Conservation (phyloP, 768 basidiomycete species). For the Amanita rubescens region DNA sequence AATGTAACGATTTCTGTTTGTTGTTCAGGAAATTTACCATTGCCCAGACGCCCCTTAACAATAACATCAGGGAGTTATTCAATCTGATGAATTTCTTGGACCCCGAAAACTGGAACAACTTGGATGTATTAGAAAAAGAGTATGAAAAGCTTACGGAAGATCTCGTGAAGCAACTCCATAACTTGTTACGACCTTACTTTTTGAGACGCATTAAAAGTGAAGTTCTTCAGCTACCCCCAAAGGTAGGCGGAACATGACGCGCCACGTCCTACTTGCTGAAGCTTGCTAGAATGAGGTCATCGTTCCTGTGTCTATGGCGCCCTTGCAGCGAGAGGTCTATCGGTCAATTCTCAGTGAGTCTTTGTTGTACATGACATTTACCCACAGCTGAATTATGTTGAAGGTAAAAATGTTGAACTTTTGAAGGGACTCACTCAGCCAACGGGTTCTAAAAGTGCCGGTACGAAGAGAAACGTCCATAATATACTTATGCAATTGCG, state of each 20-base stretch:
- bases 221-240: conserved; percentile 85
- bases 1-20: conserved; percentile 16
- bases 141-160: conserved; percentile 77
- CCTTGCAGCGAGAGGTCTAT: conserved; percentile 84
- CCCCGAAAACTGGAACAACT: conserved; percentile 64
- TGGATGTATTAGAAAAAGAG: conserved; percentile 65
- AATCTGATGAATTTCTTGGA: conserved; percentile 97
- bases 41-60: conserved; percentile 83
- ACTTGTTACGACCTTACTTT: conserved; percentile 80
- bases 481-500: conserved; percentile 86
- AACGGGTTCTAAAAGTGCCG: conserved; percentile 23
- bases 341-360: conserved; percentile 68
- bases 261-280: not conserved
- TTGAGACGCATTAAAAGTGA: conserved; percentile 90
- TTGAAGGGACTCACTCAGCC: conserved; percentile 52
- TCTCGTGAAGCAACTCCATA: conserved; percentile 73
- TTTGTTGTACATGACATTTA: not conserved
- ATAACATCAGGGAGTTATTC: conserved; percentile 94
- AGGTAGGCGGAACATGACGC: conserved; percentile 39
- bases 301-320: conserved; percentile 83
- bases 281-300: conserved; percentile 74
- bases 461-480: conserved; percentile 54
- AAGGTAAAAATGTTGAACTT: conserved; percentile 66
- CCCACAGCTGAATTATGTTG: conserved; percentile 6
- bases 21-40: conserved; percentile 2